Base-by-base conservation (phyloP, 1,284 basidiomycete genomes). In the Tilletia horrida region DNA sequence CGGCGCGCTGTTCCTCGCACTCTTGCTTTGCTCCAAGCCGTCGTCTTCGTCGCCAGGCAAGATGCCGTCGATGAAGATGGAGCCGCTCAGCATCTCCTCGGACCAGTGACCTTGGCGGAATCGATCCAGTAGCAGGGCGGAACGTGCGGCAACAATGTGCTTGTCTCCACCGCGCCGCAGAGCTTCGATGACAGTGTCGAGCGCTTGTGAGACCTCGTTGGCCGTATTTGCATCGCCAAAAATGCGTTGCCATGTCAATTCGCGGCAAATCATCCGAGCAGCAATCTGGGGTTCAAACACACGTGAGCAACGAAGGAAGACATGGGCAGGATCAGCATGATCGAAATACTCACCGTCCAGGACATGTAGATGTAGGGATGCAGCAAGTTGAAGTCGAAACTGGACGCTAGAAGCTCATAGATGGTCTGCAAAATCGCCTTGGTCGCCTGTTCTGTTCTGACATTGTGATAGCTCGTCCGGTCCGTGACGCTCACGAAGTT, bases 61-160 rank as follows among this genome's bases (percentile, higher is more conserved):
- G 31, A 69, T 50, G 8, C 68, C 68, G 40, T 69, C 68, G 48
- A 63, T 48, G 45, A 67, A 69, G 35, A 69, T 40, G 21, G 62
- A 62, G 23, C 62, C 65, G 50, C 64, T 65, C 8, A 69, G 59
- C 40, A 65, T 59, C 29, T 43, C 55, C 59, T 69, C 68, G 42
- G 52, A 45, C 23, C 67, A 42, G 31, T 42, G 40, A 23, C 68
- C 68, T n/a, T 55, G 48, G 50, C 59, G 47, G 35, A 69, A 48
- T 3, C 50, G 62, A n/a, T 40, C 47, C 9, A 69, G 61, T 21
- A 69, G 62, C n/a, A 63, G 65, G 21, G 61, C 59, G 45, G 47
- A 66, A 25, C 66, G 45, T 16, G 44, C 31, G 6, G 68, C 68
- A 43, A 64, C 62, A 50, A 64, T 23, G 47, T 44, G 59, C 40